phyloP scores from a whole-genome alignment of 2,329 filamentous ascomycete species.

The Apiospora kogelbergensis region DNA sequence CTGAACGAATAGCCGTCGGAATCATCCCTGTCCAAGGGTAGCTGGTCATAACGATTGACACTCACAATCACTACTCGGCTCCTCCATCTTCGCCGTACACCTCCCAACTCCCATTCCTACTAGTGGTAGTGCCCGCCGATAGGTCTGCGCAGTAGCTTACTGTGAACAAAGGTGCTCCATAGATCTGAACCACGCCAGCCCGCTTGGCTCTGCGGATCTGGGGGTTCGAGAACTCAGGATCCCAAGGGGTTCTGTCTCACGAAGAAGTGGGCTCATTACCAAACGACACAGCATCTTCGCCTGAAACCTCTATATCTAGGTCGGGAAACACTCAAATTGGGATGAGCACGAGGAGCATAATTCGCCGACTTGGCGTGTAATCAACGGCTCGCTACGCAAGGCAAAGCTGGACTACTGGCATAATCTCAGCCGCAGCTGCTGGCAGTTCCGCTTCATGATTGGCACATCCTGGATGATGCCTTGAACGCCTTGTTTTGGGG shows the following conservation, averaged over 20 bases:
- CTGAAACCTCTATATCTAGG: slow-evolving; percentile 4
- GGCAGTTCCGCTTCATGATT: not conserved
- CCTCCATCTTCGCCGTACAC: not conserved
- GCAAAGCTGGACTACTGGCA: not conserved
- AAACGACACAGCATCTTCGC: not conserved
- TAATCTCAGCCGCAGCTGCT: not conserved
- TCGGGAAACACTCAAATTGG: not conserved
- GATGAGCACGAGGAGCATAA: not conserved
- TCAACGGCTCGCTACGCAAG: not conserved
- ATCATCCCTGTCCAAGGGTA: not conserved
- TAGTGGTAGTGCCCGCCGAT: not conserved
- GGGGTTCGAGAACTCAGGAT: not conserved
- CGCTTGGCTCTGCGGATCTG: not conserved
- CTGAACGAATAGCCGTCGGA: not conserved
- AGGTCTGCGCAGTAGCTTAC: not conserved
- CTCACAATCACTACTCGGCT: not conserved
- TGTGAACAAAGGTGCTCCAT: not conserved
- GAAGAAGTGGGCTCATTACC: not conserved
- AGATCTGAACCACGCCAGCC: not conserved
- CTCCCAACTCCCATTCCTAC: not conserved
- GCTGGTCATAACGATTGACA: not conserved
- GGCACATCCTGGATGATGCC: not conserved
- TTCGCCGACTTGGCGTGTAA: not conserved
- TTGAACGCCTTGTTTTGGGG: not conserved
- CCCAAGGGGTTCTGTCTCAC: not conserved